Conservation (phyloP, 345 rosid species). For the Rhizophora mangle region DNA sequence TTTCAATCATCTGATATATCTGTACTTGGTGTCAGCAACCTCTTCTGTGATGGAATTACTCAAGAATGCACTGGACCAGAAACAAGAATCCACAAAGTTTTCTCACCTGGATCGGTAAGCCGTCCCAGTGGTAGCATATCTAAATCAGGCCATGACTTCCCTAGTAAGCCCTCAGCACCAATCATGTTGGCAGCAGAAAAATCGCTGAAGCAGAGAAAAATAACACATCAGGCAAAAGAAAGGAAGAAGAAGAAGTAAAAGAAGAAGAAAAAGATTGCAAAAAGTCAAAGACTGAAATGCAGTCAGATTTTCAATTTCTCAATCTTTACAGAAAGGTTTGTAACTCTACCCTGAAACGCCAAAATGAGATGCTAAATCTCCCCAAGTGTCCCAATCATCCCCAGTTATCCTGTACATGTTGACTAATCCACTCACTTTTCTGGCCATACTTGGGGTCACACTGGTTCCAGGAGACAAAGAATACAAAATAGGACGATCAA, state of each 20-base stretch:
- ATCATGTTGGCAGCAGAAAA: slow-evolving; percentile 60
- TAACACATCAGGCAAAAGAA: slow-evolving; percentile 1
- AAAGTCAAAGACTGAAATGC: slow-evolving; percentile 2
- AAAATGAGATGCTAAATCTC: slow-evolving; percentile 74
- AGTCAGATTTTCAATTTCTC: slow-evolving; percentile 8
- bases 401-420: slow-evolving; percentile 87
- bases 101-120: slow-evolving; percentile 81
- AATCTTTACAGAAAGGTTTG: slow-evolving; percentile 6
- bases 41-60: background rate
- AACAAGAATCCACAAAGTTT: slow-evolving; percentile 9
- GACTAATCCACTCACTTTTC: slow-evolving; percentile 55
- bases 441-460: slow-evolving; percentile 75
- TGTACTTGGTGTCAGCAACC: slow-evolving; percentile 1
- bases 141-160: slow-evolving; percentile 89
- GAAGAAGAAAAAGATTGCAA: background rate
- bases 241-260: slow-evolving; percentile 3
- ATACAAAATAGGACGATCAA: slow-evolving; percentile 68
- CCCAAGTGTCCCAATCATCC: slow-evolving; percentile 98
- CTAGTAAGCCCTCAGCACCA: slow-evolving; percentile 57
- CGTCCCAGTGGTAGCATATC: slow-evolving; percentile 93
- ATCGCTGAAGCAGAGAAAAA: slow-evolving; percentile 46
- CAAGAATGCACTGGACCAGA: background rate
- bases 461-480: slow-evolving; percentile 92
- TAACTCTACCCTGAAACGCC: slow-evolving; percentile 59
- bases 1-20: slow-evolving; percentile 1